Conservation (phyloP, 2,329 filamentous ascomycete genomes). For the Clonostachys sp. region DNA sequence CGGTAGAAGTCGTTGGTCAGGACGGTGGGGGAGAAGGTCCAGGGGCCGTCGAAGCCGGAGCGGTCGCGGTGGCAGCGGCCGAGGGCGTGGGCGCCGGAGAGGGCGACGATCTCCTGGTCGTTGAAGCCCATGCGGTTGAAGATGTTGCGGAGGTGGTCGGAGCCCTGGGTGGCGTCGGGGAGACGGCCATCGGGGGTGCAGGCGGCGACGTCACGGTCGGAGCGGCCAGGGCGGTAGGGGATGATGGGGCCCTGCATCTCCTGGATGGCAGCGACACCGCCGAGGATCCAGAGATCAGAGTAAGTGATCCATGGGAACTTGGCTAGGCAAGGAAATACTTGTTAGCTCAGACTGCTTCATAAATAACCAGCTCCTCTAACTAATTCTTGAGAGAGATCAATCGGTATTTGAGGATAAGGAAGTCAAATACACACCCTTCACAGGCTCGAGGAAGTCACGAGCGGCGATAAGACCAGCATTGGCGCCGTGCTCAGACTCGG, state of each 20-base stretch:
- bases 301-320: slow-evolving; percentile 95
- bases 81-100: slow-evolving; percentile 79
- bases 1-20: slow-evolving; percentile 95
- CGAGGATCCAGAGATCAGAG: slow-evolving; percentile 95
- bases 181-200: slow-evolving; percentile 92
- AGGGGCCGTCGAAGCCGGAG: slow-evolving; percentile 82
- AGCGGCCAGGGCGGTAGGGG: slow-evolving; percentile 82
- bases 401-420: not conserved
- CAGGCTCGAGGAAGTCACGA: slow-evolving; percentile 86
- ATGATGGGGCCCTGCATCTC: slow-evolving; percentile 90
- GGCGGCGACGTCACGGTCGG: slow-evolving; percentile 71
- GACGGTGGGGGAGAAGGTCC: slow-evolving; percentile 88
- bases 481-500: slow-evolving; percentile 85
- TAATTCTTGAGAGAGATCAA: too few species aligned
- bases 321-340: slow-evolving; percentile 11
- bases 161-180: slow-evolving; percentile 73
- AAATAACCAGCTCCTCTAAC: not conserved
- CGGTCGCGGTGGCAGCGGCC: slow-evolving; percentile 88
- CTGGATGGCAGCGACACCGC: slow-evolving; percentile 80
- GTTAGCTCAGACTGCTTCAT: not conserved
- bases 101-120: slow-evolving; percentile 92
- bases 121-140: slow-evolving; percentile 98
- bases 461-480: slow-evolving; percentile 86
- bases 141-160: slow-evolving; percentile 82
- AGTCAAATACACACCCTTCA: slow-evolving; percentile 62